phyloP scores from a whole-genome alignment of 2,329 filamentous ascomycete genomes.

The Claviceps cyperi region DNA sequence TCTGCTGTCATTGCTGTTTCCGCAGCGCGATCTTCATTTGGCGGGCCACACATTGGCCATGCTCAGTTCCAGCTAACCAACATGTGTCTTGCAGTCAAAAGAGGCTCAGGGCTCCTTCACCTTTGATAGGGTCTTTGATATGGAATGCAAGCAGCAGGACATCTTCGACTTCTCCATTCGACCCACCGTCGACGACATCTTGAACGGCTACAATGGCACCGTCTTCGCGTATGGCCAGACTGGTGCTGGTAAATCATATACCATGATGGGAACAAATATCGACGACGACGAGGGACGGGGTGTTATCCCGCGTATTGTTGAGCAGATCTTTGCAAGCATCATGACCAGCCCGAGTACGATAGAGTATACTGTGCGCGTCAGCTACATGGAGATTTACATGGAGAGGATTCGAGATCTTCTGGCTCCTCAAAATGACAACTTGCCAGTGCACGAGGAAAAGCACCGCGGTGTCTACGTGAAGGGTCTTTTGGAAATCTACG shows the following conservation, averaged over 20 bases:
- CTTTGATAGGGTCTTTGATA: slow-evolving; percentile 95
- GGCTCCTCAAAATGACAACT: slow-evolving; percentile 84
- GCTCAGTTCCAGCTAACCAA: slow-evolving; percentile 10
- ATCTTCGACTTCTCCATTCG: slow-evolving; percentile 98
- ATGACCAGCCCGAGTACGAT: slow-evolving; percentile 82
- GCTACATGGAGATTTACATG: slow-evolving; percentile 99
- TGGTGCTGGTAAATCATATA: slow-evolving; percentile 96
- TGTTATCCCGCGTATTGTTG: slow-evolving; percentile 91
- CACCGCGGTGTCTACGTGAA: slow-evolving; percentile 93
- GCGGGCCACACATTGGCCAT: not conserved
- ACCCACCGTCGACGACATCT: slow-evolving; percentile 89
- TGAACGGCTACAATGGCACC: slow-evolving; percentile 98
- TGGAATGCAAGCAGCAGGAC: slow-evolving; percentile 77
- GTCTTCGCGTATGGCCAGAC: slow-evolving; percentile 98
- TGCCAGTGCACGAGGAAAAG: slow-evolving; percentile 97
- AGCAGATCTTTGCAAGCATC: slow-evolving; percentile 95
- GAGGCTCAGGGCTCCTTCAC: slow-evolving; percentile 81
- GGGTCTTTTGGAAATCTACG: slow-evolving; percentile 85
- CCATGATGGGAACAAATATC: slow-evolving; percentile 74
- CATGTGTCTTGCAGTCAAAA: slow-evolving; percentile 46
- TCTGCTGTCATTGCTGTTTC: not conserved
- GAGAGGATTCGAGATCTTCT: slow-evolving; percentile 91
- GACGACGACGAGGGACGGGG: slow-evolving; percentile 77
- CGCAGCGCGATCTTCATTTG: not conserved
- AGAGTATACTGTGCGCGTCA: slow-evolving; percentile 96